Percentiles rank a stretch among this genome's conserved stretches.
These are phyloP conservation scores for Euphrasia confusa DNA, from an alignment of 257 asterid species.

Conservation along the genomic window DNA sequence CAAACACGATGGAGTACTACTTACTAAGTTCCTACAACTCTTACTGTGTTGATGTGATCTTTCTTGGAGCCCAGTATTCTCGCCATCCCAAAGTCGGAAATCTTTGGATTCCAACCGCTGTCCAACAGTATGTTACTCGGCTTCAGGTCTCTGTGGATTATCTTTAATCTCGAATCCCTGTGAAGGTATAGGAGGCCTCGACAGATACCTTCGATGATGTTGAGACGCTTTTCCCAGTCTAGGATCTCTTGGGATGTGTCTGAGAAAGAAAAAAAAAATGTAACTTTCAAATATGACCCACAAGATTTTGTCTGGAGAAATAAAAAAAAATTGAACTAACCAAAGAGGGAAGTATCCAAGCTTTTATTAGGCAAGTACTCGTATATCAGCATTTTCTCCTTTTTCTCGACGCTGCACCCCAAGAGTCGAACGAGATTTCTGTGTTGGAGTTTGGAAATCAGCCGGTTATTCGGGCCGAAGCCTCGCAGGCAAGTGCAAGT, in stretches of 20 bases:
- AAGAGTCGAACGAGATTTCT: neutral
- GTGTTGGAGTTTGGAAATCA: neutral
- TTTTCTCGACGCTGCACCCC: neutral
- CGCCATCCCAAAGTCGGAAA: neutral
- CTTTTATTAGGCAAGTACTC: neutral
- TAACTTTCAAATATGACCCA: neutral
- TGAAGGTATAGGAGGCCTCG: neutral
- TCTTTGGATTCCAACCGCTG: neutral
- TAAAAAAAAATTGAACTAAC: neutral
- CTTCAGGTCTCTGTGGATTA: neutral
- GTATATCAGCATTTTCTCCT: slow-evolving; percentile 3
- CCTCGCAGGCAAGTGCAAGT: neutral
- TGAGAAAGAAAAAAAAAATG: neutral
- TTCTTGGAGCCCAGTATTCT: slow-evolving; percentile 1
- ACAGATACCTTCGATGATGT: slow-evolving; percentile 1
- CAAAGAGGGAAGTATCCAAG: neutral
- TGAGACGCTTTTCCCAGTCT: neutral
- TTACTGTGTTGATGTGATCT: slow-evolving; percentile 6
- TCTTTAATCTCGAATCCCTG: neutral
- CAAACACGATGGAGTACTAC: neutral
- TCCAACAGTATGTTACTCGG: neutral
- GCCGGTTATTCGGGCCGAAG: neutral
- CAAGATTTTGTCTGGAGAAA: too few relatives aligned
- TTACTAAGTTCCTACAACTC: slow-evolving; percentile 1
- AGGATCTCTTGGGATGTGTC: slow-evolving; percentile 9